Conservation (phyloP, 78 protist species). For the Dictyostelium purpureum region DNA sequence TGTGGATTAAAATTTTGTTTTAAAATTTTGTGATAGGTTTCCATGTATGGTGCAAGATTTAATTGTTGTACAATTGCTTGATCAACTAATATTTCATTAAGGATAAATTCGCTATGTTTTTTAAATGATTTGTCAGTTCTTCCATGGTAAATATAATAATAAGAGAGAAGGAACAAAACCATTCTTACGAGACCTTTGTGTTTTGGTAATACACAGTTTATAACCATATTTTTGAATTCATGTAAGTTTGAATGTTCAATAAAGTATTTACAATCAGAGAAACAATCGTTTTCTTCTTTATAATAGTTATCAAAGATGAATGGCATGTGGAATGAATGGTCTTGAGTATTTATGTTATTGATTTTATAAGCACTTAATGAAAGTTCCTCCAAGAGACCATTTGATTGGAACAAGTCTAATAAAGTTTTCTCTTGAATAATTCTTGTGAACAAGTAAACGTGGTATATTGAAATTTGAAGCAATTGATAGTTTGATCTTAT, state of each 20-base stretch:
- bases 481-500: neutral
- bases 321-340: constrained; percentile 4
- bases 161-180: constrained; percentile 11
- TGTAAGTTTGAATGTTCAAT: neutral
- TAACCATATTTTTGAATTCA: neutral
- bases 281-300: neutral
- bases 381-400: neutral
- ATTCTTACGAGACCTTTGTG: constrained; percentile 25
- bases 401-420: neutral
- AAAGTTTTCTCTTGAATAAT: neutral
- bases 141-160: neutral
- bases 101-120: too few relatives aligned
- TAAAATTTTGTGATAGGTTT: neutral
- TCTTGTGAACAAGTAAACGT: constrained; percentile 2
- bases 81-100: neutral
- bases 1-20: neutral
- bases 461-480: neutral
- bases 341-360: neutral
- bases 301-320: constrained; percentile 2
- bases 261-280: neutral
- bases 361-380: neutral
- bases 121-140: neutral
- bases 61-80: neutral
- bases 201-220: neutral
- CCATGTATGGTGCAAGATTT: neutral